These are phyloP conservation scores for Phialophora verrucosa DNA, from an alignment of 2,329 filamentous ascomycete species.

Conservation along the genomic window DNA sequence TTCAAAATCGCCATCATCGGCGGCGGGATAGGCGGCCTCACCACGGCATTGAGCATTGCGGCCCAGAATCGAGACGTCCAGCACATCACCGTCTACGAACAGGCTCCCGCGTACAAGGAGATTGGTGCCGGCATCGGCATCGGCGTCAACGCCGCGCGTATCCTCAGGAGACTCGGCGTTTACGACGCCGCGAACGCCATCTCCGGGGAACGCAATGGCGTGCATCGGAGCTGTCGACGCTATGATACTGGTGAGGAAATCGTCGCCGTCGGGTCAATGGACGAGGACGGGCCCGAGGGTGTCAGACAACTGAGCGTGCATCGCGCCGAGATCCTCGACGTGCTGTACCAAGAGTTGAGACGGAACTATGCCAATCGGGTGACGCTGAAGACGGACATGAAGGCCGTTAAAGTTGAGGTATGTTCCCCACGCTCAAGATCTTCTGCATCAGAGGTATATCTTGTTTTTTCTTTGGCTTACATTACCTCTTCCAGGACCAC, in stretches of 20 bases:
- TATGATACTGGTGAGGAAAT: conserved; percentile 46
- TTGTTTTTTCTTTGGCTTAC: background rate
- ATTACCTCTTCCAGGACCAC: conserved; percentile 1
- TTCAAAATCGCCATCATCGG: conserved; percentile 46
- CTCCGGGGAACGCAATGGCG: conserved; percentile 42
- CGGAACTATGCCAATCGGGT: background rate
- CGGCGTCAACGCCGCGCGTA: conserved; percentile 29
- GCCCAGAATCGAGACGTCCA: conserved; percentile 34
- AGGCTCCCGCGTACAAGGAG: conserved; percentile 33
- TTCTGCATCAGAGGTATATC: background rate
- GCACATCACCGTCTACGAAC: conserved; percentile 41
- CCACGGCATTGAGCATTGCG: conserved; percentile 45
- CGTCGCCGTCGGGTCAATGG: conserved; percentile 39
- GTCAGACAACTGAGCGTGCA: conserved; percentile 17
- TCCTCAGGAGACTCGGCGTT: conserved; percentile 42
- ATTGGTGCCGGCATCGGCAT: conserved; percentile 37
- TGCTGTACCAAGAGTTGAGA: conserved; percentile 13
- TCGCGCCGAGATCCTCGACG: conserved; percentile 48
- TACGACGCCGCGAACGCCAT: conserved; percentile 42
- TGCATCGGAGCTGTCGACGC: conserved; percentile 46
- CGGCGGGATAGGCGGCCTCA: conserved; percentile 50
- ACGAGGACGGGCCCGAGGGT: conserved; percentile 33
- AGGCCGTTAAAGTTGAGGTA: conserved; percentile 13
- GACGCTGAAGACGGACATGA: conserved; percentile 16
- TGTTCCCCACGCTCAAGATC: background rate